Evolutionary conservation across 2,329 filamentous ascomycete genomes (phyloP).

Genomic region (Chalaropsis ovoidea): DNA sequence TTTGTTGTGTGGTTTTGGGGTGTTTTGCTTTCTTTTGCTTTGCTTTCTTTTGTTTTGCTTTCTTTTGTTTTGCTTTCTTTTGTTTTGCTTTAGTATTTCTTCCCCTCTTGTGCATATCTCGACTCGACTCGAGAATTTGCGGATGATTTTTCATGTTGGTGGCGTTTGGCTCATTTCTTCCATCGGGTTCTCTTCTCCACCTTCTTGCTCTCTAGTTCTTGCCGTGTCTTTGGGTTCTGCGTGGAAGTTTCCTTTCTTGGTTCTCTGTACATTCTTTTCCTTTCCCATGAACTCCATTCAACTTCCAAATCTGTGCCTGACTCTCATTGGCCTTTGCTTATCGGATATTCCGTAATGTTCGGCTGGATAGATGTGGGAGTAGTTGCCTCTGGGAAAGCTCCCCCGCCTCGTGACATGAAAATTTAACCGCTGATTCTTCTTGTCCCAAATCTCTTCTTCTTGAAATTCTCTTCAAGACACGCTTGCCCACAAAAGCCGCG

Average conservation of each 20-base stretch:
- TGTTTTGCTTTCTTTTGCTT: not conserved
- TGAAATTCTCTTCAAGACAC: not conserved
- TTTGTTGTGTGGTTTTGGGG: constrained; percentile 2
- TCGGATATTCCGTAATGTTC: not conserved
- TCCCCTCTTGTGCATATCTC: not conserved
- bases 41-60: not conserved
- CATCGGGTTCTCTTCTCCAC: not conserved
- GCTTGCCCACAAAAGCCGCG: not conserved
- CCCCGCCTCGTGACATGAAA: not conserved
- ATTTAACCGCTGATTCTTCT: not conserved
- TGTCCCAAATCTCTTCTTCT: not conserved
- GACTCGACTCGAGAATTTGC: not conserved
- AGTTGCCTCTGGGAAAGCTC: not conserved
- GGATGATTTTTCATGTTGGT: not conserved
- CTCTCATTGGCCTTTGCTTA: not conserved
- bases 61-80: not conserved
- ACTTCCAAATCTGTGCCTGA: not conserved
- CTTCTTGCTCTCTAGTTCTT: not conserved
- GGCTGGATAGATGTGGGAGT: not conserved
- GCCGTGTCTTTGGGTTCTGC: not conserved
- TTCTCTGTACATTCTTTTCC: not conserved
- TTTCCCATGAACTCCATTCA: not conserved
- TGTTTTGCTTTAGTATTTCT: no score
- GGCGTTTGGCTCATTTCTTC: constrained; percentile 3
- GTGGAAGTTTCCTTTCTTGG: not conserved